A percentile compares a stretch with the other conserved stretches of the same genome.
Conservation (phyloP, 306 rosid species). For the Fragaria vesca region DNA sequence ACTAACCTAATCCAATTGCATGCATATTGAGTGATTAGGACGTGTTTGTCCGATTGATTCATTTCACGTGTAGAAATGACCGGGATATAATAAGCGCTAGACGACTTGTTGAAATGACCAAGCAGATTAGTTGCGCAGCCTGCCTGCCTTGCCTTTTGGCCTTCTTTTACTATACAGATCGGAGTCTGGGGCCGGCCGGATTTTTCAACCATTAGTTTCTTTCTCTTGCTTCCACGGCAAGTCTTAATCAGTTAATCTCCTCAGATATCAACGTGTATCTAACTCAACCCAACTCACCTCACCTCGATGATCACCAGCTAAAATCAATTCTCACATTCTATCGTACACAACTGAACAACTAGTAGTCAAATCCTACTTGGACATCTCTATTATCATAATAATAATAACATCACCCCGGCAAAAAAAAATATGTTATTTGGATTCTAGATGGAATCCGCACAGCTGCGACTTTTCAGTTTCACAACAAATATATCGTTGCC, state of each 20-base stretch:
- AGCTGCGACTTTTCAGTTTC: background rate
- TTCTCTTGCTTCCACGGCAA: background rate
- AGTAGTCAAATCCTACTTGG: background rate
- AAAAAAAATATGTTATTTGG: background rate
- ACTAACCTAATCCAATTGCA: background rate
- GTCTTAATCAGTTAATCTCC: background rate
- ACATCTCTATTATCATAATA: background rate
- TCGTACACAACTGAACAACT: background rate
- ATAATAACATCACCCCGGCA: background rate
- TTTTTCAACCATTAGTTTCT: background rate
- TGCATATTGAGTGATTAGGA: background rate
- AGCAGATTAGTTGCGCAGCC: background rate
- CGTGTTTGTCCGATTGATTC: background rate
- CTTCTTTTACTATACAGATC: too few relatives aligned
- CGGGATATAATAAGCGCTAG: background rate
- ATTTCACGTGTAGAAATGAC: background rate
- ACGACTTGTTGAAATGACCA: background rate
- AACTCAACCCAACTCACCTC: background rate
- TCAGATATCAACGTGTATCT: background rate
- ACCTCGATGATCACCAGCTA: background rate
- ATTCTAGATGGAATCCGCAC: background rate
- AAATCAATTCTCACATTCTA: too few relatives aligned
- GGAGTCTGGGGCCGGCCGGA: background rate
- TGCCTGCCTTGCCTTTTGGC: too few relatives aligned
- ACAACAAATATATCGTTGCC: background rate